Conservation (phyloP, 305 asterid species). For the Fraxinus albicans region DNA sequence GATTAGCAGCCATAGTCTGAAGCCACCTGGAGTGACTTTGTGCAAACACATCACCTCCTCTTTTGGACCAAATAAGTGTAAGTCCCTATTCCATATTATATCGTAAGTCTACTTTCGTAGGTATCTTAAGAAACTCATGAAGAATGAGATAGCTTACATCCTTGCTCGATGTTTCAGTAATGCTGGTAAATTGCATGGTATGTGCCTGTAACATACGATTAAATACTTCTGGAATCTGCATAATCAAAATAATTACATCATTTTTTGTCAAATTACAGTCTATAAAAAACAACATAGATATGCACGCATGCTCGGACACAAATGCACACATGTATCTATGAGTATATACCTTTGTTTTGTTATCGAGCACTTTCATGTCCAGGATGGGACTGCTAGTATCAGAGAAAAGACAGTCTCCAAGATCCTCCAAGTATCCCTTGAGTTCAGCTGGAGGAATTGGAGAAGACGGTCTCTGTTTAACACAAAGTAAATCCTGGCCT, state of each 20-base stretch:
- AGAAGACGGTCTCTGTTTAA: conserved; percentile 83
- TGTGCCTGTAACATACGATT: conserved; percentile 86
- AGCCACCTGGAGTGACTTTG: conserved; percentile 99
- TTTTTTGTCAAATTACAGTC: background rate
- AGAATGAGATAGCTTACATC: conserved; percentile 58
- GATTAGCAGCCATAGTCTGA: conserved; percentile 82
- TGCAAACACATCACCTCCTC: conserved; percentile 95
- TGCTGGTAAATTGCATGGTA: conserved; percentile 91
- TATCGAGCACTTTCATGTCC: conserved; percentile 60
- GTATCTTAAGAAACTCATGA: conserved; percentile 4
- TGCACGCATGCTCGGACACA: background rate
- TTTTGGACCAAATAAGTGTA: conserved; percentile 92
- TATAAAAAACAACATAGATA: conserved; percentile 17
- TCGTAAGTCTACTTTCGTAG: conserved; percentile 21
- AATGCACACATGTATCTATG: background rate
- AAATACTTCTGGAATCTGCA: conserved; percentile 89
- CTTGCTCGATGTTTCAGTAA: conserved; percentile 92
- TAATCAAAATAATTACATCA: conserved; percentile 13
- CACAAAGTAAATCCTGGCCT: conserved; percentile 95
- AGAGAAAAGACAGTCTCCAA: conserved; percentile 90
- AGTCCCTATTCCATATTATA: conserved; percentile 65
- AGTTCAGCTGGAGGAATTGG: conserved; percentile 85
- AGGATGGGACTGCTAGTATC: conserved; percentile 70
- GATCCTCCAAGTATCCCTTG: conserved; percentile 87
- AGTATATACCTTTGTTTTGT: conserved; percentile 55